phyloP scores from a whole-genome alignment of 441 rosid genomes.

The Pelargonium citronellum region DNA sequence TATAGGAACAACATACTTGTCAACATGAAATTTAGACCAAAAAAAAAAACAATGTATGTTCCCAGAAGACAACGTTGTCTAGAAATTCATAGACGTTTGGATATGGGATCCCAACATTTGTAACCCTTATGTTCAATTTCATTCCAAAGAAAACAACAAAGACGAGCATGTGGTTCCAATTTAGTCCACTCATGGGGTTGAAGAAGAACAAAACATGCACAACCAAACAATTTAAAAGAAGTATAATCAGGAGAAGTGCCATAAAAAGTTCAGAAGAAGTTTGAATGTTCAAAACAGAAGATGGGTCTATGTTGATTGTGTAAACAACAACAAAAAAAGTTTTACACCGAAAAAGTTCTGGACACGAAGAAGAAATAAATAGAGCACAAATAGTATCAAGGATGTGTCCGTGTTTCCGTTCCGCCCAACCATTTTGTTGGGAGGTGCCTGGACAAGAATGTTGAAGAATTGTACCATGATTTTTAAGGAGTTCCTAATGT shows the following conservation, averaged over 20 bases:
- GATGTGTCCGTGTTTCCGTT: neutral
- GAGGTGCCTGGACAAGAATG: slow-evolving; percentile 5
- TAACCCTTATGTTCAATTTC: slow-evolving; percentile 2
- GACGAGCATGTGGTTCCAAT: neutral
- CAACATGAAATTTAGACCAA: neutral
- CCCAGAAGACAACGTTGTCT: neutral
- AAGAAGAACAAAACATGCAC: slow-evolving; percentile 7
- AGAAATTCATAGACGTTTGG: neutral
- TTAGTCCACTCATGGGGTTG: slow-evolving; percentile 1
- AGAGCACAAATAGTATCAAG: neutral
- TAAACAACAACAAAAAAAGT: neutral
- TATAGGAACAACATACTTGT: neutral
- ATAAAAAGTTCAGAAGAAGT: slow-evolving; percentile 5
- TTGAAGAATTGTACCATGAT: neutral
- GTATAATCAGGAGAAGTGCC: neutral
- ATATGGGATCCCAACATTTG: neutral
- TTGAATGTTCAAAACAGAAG: neutral
- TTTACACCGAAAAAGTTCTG: slow-evolving; percentile 5
- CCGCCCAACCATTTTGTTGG: slow-evolving; percentile 7
- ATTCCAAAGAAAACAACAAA: neutral
- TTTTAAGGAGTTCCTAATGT: neutral
- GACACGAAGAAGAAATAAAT: neutral
- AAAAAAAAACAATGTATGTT: neutral
- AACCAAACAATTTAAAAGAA: neutral
- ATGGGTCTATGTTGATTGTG: slow-evolving; percentile 1